These are phyloP conservation scores for Byssochlamys sp. DNA, from an alignment of 2,329 filamentous ascomycete genomes.

Conservation along the genomic window DNA sequence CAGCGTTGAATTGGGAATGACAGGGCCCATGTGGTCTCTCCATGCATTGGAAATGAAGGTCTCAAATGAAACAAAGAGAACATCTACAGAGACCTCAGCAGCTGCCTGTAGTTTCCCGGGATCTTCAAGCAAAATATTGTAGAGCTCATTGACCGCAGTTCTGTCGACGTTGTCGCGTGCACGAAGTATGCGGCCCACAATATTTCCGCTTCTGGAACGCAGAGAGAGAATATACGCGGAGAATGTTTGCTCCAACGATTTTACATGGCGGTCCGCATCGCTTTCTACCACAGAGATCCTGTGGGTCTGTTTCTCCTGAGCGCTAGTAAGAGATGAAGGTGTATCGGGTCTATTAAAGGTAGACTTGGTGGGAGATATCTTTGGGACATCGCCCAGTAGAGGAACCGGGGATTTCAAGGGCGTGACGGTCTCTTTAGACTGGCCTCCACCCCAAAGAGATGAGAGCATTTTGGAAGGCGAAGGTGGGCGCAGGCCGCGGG, in stretches of 20 bases:
- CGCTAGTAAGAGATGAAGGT: slow-evolving; percentile 25
- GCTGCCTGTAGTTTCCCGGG: slow-evolving; percentile 68
- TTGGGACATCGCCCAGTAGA: slow-evolving; percentile 35
- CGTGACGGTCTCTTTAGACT: slow-evolving; percentile 25
- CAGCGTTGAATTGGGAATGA: slow-evolving; percentile 64
- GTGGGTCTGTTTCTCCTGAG: slow-evolving; percentile 17
- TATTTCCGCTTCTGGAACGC: slow-evolving; percentile 75
- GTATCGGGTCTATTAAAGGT: slow-evolving; percentile 35
- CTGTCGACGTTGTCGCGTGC: slow-evolving; percentile 63
- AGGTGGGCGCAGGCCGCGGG: slow-evolving; percentile 60
- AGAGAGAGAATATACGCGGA: slow-evolving; percentile 72
- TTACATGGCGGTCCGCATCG: slow-evolving; percentile 53
- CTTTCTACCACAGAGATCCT: slow-evolving; percentile 47
- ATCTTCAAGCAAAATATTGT: slow-evolving; percentile 77
- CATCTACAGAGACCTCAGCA: slow-evolving; percentile 67
- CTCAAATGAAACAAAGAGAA: slow-evolving; percentile 84
- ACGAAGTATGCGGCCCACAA: slow-evolving; percentile 67
- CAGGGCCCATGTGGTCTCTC: slow-evolving; percentile 76
- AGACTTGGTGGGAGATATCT: slow-evolving; percentile 29
- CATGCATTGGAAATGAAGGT: slow-evolving; percentile 84
- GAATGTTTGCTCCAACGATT: slow-evolving; percentile 73
- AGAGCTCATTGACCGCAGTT: slow-evolving; percentile 75
- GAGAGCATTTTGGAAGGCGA: slow-evolving; percentile 87
- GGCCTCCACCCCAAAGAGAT: slow-evolving; percentile 60
- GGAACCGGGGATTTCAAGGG: slow-evolving; percentile 27